Conservation (phyloP, 1,284 basidiomycete species). For the Sutorius eximius region DNA sequence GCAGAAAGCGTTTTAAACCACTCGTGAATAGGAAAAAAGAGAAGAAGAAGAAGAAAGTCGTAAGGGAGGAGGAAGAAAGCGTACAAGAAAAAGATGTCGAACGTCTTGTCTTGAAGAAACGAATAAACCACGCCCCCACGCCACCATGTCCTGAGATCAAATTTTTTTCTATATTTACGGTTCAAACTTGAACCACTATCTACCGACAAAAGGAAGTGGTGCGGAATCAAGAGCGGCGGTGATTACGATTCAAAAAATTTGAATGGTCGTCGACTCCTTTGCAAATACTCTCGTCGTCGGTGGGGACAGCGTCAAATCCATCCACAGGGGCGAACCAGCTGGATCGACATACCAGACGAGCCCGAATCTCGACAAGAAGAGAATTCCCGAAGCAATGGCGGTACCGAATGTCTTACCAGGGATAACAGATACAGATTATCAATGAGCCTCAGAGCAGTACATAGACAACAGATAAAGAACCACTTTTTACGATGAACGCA, state of each 20-base stretch:
- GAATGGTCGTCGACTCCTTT: too few species aligned
- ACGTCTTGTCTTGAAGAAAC: slow-evolving; percentile 14
- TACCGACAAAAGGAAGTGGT: not conserved
- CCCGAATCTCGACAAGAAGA: not conserved
- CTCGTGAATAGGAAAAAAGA: slow-evolving; percentile 21
- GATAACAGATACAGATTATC: slow-evolving; percentile 5
- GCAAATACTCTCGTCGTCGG: slow-evolving; percentile 2
- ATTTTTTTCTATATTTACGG: not conserved
- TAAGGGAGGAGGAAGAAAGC: slow-evolving; percentile 7
- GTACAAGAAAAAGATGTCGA: slow-evolving; percentile 15
- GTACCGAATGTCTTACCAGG: not conserved
- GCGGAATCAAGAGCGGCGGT: slow-evolving; percentile 4
- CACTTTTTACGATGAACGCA: not conserved
- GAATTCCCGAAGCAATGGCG: slow-evolving; percentile 4
- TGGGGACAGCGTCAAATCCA: not conserved
- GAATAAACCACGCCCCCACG: slow-evolving; percentile 29
- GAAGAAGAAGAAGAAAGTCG: slow-evolving; percentile 1
- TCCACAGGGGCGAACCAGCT: not conserved
- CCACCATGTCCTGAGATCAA: slow-evolving; percentile 26
- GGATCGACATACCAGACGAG: not conserved
- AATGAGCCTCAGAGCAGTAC: slow-evolving; percentile 7
- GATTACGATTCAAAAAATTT: slow-evolving; percentile 10
- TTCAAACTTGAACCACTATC: not conserved
- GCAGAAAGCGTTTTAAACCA: slow-evolving; percentile 12
- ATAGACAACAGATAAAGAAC: slow-evolving; percentile 2